Percentiles rank a stretch among this genome's conserved stretches.
phyloP scores from a whole-genome alignment of 1,284 basidiomycete genomes.

The Trichosporon ovoides region DNA sequence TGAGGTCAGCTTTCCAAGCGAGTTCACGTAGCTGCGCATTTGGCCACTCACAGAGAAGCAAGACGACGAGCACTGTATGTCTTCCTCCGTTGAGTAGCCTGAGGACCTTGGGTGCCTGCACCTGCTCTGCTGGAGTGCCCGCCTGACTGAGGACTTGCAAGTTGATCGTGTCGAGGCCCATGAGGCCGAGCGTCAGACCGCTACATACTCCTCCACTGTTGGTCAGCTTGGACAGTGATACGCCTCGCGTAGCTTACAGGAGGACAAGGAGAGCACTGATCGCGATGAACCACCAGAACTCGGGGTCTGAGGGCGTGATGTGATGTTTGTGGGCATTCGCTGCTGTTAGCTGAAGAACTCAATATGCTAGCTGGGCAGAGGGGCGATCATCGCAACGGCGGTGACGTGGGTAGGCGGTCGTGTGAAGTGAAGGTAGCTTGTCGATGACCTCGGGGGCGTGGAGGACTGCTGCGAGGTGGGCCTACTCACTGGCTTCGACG shows the following conservation, averaged over 20 bases:
- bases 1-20: neutral
- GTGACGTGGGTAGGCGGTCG: too few relatives aligned
- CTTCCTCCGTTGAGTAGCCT: slow-evolving; percentile 48
- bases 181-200: slow-evolving; percentile 53
- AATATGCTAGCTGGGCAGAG: too few relatives aligned
- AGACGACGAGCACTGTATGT: slow-evolving; percentile 49
- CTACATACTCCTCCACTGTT: slow-evolving; percentile 50
- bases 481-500: neutral
- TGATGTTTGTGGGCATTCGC: slow-evolving; percentile 25
- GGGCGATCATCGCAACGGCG: too few relatives aligned
- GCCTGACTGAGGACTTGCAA: slow-evolving; percentile 47
- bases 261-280: slow-evolving; percentile 29
- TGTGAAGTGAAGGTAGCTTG: neutral
- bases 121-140: slow-evolving; percentile 47
- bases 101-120: slow-evolving; percentile 50
- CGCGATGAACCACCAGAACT: slow-evolving; percentile 37
- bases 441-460: neutral
- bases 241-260: slow-evolving; percentile 11
- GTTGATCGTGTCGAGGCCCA: slow-evolving; percentile 51
- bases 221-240: neutral
- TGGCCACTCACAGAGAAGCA: slow-evolving; percentile 43
- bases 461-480: neutral
- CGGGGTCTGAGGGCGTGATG: slow-evolving; percentile 26
- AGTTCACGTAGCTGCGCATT: too few relatives aligned
- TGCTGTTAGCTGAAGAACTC: slow-evolving; percentile 2